Conservation (phyloP, 2,329 filamentous ascomycete genomes). For the Alternaria solani region DNA sequence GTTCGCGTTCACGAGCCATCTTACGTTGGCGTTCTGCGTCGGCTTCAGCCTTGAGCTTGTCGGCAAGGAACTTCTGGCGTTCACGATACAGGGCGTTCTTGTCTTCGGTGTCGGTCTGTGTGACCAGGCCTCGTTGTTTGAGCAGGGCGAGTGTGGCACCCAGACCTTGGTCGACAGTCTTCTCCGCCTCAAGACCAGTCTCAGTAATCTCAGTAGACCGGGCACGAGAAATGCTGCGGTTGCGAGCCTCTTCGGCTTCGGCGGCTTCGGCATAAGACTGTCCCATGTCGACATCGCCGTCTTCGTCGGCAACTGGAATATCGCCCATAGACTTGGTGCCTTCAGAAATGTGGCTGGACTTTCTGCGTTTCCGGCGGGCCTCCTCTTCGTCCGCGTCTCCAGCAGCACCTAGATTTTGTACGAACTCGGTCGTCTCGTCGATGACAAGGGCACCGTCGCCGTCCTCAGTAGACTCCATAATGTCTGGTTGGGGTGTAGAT, state of each 20-base stretch:
- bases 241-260: constrained; percentile 56
- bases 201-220: constrained; percentile 64
- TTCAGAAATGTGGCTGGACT: constrained; percentile 42
- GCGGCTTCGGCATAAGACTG: constrained; percentile 62
- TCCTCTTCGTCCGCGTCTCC: constrained; percentile 35
- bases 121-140: constrained; percentile 82
- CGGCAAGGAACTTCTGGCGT: constrained; percentile 79
- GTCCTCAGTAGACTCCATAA: constrained; percentile 68
- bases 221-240: constrained; percentile 35
- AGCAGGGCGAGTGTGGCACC: constrained; percentile 84
- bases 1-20: constrained; percentile 86
- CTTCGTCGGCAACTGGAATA: constrained; percentile 54
- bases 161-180: constrained; percentile 78
- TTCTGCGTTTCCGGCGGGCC: constrained; percentile 60
- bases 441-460: constrained; percentile 80
- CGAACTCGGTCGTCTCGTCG: constrained; percentile 94
- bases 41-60: constrained; percentile 78
- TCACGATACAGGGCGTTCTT: constrained; percentile 73
- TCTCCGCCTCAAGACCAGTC: constrained; percentile 85
- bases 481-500: constrained; percentile 55
- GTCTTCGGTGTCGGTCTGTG: constrained; percentile 67
- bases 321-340: constrained; percentile 35
- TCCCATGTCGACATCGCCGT: constrained; percentile 64
- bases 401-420: constrained; percentile 75
- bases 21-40: constrained; percentile 83